Conservation (phyloP, 768 basidiomycete species). For the Vararia minispora region DNA sequence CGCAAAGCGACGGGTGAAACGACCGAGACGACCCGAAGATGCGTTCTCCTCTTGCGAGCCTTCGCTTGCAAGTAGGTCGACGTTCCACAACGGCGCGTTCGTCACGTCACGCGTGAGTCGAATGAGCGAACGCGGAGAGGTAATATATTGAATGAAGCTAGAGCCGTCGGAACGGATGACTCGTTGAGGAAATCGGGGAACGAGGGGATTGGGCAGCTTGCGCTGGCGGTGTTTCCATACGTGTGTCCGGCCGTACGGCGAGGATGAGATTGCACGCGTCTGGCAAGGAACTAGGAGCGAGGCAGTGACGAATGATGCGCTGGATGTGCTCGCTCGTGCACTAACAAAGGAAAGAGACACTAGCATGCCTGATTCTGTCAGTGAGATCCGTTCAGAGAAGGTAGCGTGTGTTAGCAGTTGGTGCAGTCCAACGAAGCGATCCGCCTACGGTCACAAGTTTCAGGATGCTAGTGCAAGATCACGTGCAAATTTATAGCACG, state of each 20-base stretch:
- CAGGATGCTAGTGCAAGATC: too few relatives aligned
- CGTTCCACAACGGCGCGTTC: slow-evolving; percentile 83
- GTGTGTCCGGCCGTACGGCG: slow-evolving; percentile 79
- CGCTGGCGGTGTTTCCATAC: slow-evolving; percentile 63
- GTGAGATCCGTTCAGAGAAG: too few relatives aligned
- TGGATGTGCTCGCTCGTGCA: too few relatives aligned
- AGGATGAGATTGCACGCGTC: slow-evolving; percentile 44
- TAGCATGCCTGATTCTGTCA: too few relatives aligned
- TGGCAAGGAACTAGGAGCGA: too few relatives aligned
- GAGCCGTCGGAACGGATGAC: slow-evolving; percentile 85
- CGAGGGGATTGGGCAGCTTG: slow-evolving; percentile 68
- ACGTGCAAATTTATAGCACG: too few relatives aligned
- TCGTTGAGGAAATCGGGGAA: slow-evolving; percentile 78
- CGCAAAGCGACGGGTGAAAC: slow-evolving; percentile 69
- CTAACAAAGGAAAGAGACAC: too few relatives aligned
- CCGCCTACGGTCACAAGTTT: too few relatives aligned
- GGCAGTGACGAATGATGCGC: too few relatives aligned
- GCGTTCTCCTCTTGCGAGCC: slow-evolving; percentile 55
- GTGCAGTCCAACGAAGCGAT: too few relatives aligned
- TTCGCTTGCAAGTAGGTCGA: slow-evolving; percentile 34
- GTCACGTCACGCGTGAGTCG: slow-evolving; percentile 80
- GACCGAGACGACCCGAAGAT: slow-evolving; percentile 65
- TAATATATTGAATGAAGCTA: slow-evolving; percentile 80
- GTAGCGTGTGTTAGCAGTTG: too few relatives aligned
- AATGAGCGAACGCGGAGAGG: slow-evolving; percentile 69